phyloP scores from a whole-genome alignment of 2,329 filamentous ascomycete species.

The Aureobasidium namibiae region DNA sequence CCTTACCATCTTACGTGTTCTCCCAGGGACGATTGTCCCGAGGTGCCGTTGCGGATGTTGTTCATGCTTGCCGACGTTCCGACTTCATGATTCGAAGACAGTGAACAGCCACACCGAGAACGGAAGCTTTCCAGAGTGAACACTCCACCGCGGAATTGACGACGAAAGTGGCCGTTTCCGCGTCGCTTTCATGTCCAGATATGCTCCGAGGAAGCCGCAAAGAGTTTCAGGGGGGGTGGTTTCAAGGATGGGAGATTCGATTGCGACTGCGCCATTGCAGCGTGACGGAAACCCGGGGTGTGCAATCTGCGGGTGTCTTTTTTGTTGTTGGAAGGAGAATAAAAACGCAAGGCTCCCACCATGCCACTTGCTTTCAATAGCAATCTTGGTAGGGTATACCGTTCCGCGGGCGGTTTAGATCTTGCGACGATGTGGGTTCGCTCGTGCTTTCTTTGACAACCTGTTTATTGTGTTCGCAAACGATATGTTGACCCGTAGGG shows the following conservation, averaged over 20 bases:
- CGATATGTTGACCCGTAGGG: neutral
- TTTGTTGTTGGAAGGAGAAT: neutral
- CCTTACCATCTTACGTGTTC: neutral
- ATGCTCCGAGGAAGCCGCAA: neutral
- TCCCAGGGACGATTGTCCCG: neutral
- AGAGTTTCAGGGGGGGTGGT: neutral
- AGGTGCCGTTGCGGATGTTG: neutral
- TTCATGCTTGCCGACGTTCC: neutral
- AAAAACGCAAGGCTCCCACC: neutral
- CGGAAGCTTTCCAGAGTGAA: neutral
- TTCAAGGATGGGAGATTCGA: neutral
- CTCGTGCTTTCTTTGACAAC: neutral
- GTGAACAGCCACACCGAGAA: constrained; percentile 1
- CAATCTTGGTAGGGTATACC: neutral
- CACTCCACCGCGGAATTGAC: neutral
- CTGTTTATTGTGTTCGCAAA: neutral
- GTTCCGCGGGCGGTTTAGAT: neutral
- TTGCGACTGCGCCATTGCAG: neutral
- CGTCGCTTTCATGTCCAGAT: neutral
- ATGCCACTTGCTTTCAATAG: neutral
- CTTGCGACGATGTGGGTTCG: neutral
- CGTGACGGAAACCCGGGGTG: too few relatives aligned
- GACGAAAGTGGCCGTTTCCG: neutral
- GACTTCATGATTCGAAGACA: neutral
- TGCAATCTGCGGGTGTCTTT: neutral